phyloP scores from a whole-genome alignment of 805 yeast species.

The Metschnikowia bowlesiae region DNA sequence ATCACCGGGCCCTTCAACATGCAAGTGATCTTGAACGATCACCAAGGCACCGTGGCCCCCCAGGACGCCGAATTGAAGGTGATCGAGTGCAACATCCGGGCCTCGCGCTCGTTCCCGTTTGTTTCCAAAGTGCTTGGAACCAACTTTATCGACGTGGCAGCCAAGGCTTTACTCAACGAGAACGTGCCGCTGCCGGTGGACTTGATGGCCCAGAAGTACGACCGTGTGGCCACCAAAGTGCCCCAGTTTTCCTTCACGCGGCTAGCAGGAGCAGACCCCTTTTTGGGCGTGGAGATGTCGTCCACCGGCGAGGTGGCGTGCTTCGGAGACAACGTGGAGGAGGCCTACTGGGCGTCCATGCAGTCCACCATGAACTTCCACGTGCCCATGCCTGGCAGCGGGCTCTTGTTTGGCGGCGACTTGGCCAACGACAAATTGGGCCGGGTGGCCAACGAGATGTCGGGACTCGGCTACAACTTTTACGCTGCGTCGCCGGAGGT shows the following conservation, averaged over 20 bases:
- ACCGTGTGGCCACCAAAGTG: constrained; percentile 92
- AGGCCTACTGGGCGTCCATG: constrained; percentile 97
- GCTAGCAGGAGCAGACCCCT: constrained; percentile 99
- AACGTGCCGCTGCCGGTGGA: constrained; percentile 76
- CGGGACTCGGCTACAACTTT: constrained; percentile 74
- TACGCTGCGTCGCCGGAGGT: constrained; percentile 74
- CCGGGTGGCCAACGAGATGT: constrained; percentile 63
- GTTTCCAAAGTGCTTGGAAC: constrained; percentile 94
- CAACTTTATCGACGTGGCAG: constrained; percentile 93
- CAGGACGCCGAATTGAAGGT: constrained; percentile 73
- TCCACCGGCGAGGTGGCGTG: constrained; percentile 99
- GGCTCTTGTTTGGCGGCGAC: constrained; percentile 94
- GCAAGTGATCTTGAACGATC: constrained; percentile 73
- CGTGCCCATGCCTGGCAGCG: constrained; percentile 85
- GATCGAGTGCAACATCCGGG: constrained; percentile 97
- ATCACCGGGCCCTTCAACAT: constrained; percentile 98
- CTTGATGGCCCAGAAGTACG: constrained; percentile 70
- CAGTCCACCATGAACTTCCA: constrained; percentile 97
- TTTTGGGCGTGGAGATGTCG: constrained; percentile 98
- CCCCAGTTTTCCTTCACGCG: constrained; percentile 99
- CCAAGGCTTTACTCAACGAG: constrained; percentile 73
- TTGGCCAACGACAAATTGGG: constrained; percentile 66
- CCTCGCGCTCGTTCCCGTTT: constrained; percentile 98
- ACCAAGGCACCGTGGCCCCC: constrained; percentile 43
- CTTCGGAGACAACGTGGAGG: constrained; percentile 78